A percentile compares a stretch with the other conserved stretches of the same genome.
phyloP scores from a whole-genome alignment of 179 eudicot species.

The Spinacia oleracea region DNA sequence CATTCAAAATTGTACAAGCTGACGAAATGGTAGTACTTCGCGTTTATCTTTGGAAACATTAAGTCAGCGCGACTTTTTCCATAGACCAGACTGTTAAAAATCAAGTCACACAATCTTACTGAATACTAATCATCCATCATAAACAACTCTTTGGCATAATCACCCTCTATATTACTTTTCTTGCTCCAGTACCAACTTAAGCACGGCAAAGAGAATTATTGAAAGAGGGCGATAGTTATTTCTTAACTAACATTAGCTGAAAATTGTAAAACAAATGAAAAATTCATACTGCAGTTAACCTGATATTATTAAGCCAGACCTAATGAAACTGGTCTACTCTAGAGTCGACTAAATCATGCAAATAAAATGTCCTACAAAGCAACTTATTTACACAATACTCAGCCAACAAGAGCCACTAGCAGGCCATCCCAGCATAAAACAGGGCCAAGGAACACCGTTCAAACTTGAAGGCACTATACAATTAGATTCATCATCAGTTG shows the following conservation, averaged over 20 bases:
- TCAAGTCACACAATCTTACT: too few relatives aligned
- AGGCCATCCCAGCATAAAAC: slow-evolving; percentile 7
- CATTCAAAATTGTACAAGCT: too few relatives aligned
- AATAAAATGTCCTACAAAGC: slow-evolving; percentile 10
- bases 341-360: slow-evolving; percentile 6
- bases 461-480: slow-evolving; percentile 22
- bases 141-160: too few relatives aligned
- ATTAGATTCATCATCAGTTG: neutral
- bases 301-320: slow-evolving; percentile 13
- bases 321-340: slow-evolving; percentile 6
- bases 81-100: too few relatives aligned
- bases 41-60: too few relatives aligned
- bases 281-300: slow-evolving; percentile 7
- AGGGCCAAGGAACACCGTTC: slow-evolving; percentile 14
- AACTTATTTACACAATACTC: slow-evolving; percentile 15
- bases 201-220: too few relatives aligned
- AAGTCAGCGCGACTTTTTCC: too few relatives aligned
- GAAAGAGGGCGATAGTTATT: neutral
- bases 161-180: too few relatives aligned
- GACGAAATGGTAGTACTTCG: too few relatives aligned
- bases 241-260: slow-evolving; percentile 26
- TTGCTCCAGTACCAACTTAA: neutral
- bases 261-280: slow-evolving; percentile 19
- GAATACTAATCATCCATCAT: too few relatives aligned
- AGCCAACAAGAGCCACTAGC: neutral